Evolutionary conservation across 148 eudicot species (phyloP).

Genomic region (Fagopyrum esculentum): DNA sequence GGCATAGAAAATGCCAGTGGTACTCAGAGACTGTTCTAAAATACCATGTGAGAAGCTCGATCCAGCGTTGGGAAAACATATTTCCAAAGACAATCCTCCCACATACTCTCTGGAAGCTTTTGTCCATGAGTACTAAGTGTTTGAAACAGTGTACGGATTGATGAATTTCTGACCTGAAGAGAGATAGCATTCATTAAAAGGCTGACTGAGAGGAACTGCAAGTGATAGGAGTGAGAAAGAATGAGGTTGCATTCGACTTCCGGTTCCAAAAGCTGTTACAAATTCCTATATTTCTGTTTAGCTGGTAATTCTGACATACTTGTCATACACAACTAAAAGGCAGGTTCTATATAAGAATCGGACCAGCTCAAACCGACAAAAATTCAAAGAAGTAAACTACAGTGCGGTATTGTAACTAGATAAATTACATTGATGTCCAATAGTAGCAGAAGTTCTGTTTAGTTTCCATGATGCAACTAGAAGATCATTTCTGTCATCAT

Average conservation of each 20-base stretch:
- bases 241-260: background rate
- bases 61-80: constrained; percentile 85
- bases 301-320: background rate
- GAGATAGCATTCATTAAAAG: background rate
- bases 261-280: constrained; percentile 3
- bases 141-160: constrained; percentile 92
- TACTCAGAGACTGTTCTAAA: constrained; percentile 11
- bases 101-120: constrained; percentile 81
- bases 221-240: background rate
- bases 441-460: no score
- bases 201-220: background rate
- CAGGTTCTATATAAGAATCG: no score
- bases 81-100: constrained; percentile 98
- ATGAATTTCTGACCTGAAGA: constrained; percentile 49
- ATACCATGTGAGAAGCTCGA: constrained; percentile 93
- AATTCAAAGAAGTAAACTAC: no score
- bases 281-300: background rate
- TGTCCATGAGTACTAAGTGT: constrained; percentile 98
- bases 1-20: background rate
- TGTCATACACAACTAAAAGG: background rate
- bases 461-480: no score
- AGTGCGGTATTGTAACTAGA: background rate
- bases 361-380: background rate
- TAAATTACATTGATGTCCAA: background rate
- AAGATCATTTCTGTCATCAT: no score